Base-by-base conservation (phyloP, 495 filamentous ascomycete genomes). In the Friedmanniomyces endolithicus region DNA sequence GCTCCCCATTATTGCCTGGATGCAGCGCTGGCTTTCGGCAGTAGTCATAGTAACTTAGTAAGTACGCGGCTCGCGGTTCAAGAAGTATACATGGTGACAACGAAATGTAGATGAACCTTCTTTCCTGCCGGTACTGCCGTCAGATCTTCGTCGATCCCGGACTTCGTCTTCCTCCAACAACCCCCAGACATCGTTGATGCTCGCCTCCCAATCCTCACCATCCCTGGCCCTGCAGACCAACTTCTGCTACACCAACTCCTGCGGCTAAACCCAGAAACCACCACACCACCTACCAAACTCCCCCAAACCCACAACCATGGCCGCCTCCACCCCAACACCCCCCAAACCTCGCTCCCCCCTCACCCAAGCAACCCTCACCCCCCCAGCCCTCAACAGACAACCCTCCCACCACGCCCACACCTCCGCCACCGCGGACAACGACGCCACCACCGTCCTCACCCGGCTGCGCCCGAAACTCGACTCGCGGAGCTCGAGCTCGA, bases 321-420 rank as follows among this genome's bases (percentile, higher is more conserved):
- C 58, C 52, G 48, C 47, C 20, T 25, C 47, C 11, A 25, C 37
- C 49, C 31, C 54, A 49, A n/a, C 37, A 41, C 43, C 57, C 62
- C 60, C 35, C 51, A 61, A 61, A 25, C n/a, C n/a, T n/a, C 55
- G 65, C 22, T 60, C 64, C 46, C 65, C 67, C 50, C 55, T 69
- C 27, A 69, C 67, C 27, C 65, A 62, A 56, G 63, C 62, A 11
- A 68, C 65, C 44, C 50, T 70, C 29, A 64, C 66, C 12, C 65
- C 67, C 25, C 67, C 66, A 11, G 67, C 60, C 34, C 45, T 70
- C 37, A 60, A 64, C 52, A 55, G 56, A 12, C 60, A 63, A n/a
- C 56, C 57, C 53, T 63, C 59, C 24, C 57, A 65, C 51, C 58
- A 49, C 25, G 16, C 47, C 4, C 47, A 37, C 3, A 37, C 24